Percentiles rank a stretch among this genome's conserved stretches.
phyloP scores from a whole-genome alignment of 352 stramenopile genomes.

The Phytophthora quininea region DNA sequence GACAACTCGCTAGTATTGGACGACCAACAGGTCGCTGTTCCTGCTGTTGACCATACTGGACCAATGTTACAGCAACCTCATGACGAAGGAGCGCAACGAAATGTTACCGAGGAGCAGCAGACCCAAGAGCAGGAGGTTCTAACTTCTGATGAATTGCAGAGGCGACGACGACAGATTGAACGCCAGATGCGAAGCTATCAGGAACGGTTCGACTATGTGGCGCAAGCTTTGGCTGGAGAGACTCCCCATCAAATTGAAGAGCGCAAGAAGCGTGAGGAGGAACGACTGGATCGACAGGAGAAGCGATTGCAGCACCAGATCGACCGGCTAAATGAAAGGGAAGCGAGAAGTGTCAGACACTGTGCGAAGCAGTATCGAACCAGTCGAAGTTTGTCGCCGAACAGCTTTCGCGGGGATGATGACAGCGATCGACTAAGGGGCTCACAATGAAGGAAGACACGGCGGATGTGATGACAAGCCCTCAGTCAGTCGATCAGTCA shows the following conservation, averaged over 20 bases:
- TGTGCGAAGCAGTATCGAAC: slow-evolving; percentile 37
- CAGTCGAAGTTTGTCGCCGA: slow-evolving; percentile 46
- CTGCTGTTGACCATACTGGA: slow-evolving; percentile 1
- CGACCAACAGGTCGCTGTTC: neutral
- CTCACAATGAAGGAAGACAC: neutral
- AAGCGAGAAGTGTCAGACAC: slow-evolving; percentile 41
- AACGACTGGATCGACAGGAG: slow-evolving; percentile 57
- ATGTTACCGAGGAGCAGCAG: neutral
- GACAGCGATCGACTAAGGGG: neutral
- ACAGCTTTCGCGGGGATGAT: neutral
- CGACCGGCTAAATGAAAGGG: slow-evolving; percentile 51
- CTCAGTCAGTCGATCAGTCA: no score
- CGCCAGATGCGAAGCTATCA: slow-evolving; percentile 49
- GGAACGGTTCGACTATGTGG: slow-evolving; percentile 63
- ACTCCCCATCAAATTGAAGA: slow-evolving; percentile 72
- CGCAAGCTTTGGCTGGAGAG: slow-evolving; percentile 59
- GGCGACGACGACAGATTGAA: slow-evolving; percentile 41
- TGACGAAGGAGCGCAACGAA: neutral
- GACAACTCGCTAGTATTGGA: neutral
- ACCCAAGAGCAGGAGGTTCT: slow-evolving; percentile 27
- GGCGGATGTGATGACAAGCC: no score
- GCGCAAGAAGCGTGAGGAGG: slow-evolving; percentile 50
- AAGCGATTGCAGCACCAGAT: slow-evolving; percentile 60
- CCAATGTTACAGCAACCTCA: neutral
- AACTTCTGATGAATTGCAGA: slow-evolving; percentile 39